A percentile compares a stretch with the other conserved stretches of the same genome.
Evolutionary conservation across 148 eudicot species (phyloP).

Genomic region (Chenopodium suecicum): DNA sequence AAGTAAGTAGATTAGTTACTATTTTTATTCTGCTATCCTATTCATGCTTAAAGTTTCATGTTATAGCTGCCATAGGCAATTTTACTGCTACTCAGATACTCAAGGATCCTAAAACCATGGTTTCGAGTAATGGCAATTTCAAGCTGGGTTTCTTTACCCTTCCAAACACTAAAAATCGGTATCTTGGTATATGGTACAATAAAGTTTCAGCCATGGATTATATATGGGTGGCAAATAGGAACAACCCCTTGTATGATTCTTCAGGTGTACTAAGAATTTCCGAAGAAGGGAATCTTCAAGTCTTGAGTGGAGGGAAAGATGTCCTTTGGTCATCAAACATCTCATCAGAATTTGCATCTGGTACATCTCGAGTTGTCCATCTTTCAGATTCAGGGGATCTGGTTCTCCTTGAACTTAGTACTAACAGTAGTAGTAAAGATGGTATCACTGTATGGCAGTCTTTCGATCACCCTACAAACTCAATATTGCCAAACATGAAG

Average conservation of each 20-base stretch:
- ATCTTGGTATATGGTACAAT: slow-evolving; percentile 47
- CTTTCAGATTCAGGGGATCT: slow-evolving; percentile 35
- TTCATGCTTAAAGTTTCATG: too few relatives aligned
- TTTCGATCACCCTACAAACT: slow-evolving; percentile 36
- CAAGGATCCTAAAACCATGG: slow-evolving; percentile 31
- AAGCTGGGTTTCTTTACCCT: slow-evolving; percentile 49
- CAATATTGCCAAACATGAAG: slow-evolving; percentile 25
- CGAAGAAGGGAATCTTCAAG: slow-evolving; percentile 36
- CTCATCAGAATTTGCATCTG: slow-evolving; percentile 1
- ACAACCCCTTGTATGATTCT: slow-evolving; percentile 41
- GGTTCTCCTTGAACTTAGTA: slow-evolving; percentile 3
- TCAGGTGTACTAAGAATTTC: slow-evolving; percentile 34
- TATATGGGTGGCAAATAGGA: slow-evolving; percentile 47
- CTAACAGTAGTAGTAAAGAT: background rate
- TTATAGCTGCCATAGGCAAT: too few relatives aligned
- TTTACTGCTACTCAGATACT: background rate
- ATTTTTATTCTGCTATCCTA: too few relatives aligned
- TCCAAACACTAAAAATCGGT: slow-evolving; percentile 31
- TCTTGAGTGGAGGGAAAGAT: slow-evolving; percentile 29
- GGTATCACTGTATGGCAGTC: slow-evolving; percentile 18
- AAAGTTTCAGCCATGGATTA: slow-evolving; percentile 14
- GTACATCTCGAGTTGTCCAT: slow-evolving; percentile 20
- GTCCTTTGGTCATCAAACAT: slow-evolving; percentile 44
- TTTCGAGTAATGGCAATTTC: slow-evolving; percentile 31
- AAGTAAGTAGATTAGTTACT: too few relatives aligned